phyloP scores from a whole-genome alignment of 495 filamentous ascomycete species.

The Wilcoxina mikolae region DNA sequence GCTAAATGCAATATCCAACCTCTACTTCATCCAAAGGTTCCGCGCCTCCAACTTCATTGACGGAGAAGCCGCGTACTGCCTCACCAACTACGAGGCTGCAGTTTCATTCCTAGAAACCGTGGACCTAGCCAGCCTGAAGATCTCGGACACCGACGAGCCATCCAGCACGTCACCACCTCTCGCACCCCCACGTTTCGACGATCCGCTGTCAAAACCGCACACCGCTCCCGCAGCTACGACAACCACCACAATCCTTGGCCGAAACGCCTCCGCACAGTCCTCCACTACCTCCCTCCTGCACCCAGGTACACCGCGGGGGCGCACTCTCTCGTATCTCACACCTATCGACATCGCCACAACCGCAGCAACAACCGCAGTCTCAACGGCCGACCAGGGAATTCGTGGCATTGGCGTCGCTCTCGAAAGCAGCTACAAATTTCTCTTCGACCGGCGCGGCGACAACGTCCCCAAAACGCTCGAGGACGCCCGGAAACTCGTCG shows the following conservation, averaged over 20 bases:
- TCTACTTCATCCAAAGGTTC: conserved; percentile 87
- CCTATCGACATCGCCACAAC: conserved; percentile 38
- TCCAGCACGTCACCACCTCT: conserved; percentile 6
- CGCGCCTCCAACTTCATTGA: conserved; percentile 72
- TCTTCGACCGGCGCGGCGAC: conserved; percentile 57
- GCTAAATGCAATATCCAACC: conserved; percentile 81
- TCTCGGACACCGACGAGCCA: conserved; percentile 51
- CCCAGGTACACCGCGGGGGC: conserved; percentile 16
- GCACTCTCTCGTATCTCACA: conserved; percentile 32
- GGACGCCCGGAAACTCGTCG: conserved; percentile 76
- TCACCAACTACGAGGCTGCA: conserved; percentile 90
- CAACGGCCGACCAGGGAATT: conserved; percentile 73
- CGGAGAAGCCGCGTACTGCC: conserved; percentile 87
- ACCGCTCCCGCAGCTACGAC: conserved; percentile 13
- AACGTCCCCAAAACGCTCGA: conserved; percentile 73
- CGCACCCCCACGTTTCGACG: conserved; percentile 16
- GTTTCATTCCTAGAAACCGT: conserved; percentile 96
- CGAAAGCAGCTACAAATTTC: conserved; percentile 81
- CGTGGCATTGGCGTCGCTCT: conserved; percentile 80
- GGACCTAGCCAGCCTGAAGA: conserved; percentile 76
- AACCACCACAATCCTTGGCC: conserved; percentile 5
- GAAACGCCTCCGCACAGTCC: conserved; percentile 4
- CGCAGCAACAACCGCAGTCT: conserved; percentile 58
- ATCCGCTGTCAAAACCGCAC: conserved; percentile 21
- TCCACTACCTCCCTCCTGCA: conserved; percentile 14